These are phyloP conservation scores for Microcos paniculata DNA, from an alignment of 345 rosid species.

Conservation along the genomic window DNA sequence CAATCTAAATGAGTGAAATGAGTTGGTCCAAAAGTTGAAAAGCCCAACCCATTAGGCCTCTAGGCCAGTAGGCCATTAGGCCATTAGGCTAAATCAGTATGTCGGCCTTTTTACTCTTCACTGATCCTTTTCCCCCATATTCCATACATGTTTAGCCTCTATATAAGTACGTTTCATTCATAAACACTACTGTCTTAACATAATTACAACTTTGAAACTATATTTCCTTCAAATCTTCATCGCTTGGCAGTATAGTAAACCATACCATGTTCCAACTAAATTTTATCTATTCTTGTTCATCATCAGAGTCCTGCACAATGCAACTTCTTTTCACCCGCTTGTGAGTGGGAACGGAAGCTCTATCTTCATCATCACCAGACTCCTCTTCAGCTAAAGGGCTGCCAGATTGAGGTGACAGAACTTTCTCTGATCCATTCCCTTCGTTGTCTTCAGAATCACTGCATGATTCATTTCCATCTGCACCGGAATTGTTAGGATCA, in stretches of 20 bases:
- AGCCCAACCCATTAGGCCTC: no score
- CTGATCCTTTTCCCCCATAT: not conserved
- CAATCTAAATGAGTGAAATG: no score
- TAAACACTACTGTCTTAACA: no score
- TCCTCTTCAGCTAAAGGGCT: slow-evolving; percentile 29
- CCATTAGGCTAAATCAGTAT: no score
- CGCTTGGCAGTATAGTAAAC: not conserved
- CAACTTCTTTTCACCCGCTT: slow-evolving; percentile 44
- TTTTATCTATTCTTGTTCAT: slow-evolving; percentile 20
- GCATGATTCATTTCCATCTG: slow-evolving; percentile 28
- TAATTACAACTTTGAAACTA: not conserved
- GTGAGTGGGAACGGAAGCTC: slow-evolving; percentile 24
- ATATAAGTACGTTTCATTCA: not conserved
- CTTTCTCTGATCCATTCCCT: slow-evolving; percentile 31
- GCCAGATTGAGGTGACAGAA: slow-evolving; percentile 25
- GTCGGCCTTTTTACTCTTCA: no score
- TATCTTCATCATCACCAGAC: slow-evolving; percentile 40
- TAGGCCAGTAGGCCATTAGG: no score
- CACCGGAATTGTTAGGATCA: slow-evolving; percentile 11
- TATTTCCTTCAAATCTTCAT: not conserved
- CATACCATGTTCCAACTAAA: not conserved
- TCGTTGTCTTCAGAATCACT: slow-evolving; percentile 39
- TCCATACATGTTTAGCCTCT: not conserved
- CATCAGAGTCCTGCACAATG: slow-evolving; percentile 63
- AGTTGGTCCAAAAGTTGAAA: no score